A percentile compares a stretch with the other conserved stretches of the same genome.
These are phyloP conservation scores for Biscogniauxia sp. DNA, from an alignment of 2,329 filamentous ascomycete genomes.

Conservation along the genomic window DNA sequence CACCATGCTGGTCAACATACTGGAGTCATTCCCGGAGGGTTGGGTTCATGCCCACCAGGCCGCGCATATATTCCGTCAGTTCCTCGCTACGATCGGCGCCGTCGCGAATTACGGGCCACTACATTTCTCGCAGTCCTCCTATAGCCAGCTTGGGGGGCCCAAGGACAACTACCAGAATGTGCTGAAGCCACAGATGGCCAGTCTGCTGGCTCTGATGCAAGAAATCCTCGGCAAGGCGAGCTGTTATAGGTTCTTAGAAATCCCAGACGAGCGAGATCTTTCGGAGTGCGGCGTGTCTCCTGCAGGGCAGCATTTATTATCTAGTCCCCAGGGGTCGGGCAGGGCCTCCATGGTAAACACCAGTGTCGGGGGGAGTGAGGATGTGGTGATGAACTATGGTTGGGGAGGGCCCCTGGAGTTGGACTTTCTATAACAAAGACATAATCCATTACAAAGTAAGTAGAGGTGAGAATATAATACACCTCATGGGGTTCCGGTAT, in stretches of 20 bases:
- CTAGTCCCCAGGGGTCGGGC: background rate
- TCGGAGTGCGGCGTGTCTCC: background rate
- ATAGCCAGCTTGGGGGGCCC: slow-evolving; percentile 9
- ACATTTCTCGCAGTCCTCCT: slow-evolving; percentile 11
- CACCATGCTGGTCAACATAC: slow-evolving; percentile 32
- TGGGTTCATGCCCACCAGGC: slow-evolving; percentile 37
- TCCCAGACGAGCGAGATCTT: slow-evolving; percentile 1
- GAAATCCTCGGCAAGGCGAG: slow-evolving; percentile 36
- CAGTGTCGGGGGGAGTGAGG: background rate
- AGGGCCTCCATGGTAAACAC: background rate
- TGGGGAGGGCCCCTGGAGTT: slow-evolving; percentile 6
- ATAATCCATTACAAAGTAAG: too few species aligned
- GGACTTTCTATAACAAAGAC: slow-evolving; percentile 1
- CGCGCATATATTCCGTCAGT: slow-evolving; percentile 35
- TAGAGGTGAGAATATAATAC: too few species aligned
- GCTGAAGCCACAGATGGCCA: slow-evolving; percentile 17
- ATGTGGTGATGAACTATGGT: slow-evolving; percentile 3
- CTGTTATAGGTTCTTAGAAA: slow-evolving; percentile 24
- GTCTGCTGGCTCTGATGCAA: slow-evolving; percentile 30
- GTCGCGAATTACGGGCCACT: slow-evolving; percentile 18
- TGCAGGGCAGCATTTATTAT: background rate
- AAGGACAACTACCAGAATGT: slow-evolving; percentile 21
- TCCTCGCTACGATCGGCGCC: slow-evolving; percentile 21
- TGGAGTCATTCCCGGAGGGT: slow-evolving; percentile 37
- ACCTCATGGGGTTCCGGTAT: too few species aligned